Base-by-base conservation (phyloP, 495 filamentous ascomycete genomes). In the Podospora appendiculata region DNA sequence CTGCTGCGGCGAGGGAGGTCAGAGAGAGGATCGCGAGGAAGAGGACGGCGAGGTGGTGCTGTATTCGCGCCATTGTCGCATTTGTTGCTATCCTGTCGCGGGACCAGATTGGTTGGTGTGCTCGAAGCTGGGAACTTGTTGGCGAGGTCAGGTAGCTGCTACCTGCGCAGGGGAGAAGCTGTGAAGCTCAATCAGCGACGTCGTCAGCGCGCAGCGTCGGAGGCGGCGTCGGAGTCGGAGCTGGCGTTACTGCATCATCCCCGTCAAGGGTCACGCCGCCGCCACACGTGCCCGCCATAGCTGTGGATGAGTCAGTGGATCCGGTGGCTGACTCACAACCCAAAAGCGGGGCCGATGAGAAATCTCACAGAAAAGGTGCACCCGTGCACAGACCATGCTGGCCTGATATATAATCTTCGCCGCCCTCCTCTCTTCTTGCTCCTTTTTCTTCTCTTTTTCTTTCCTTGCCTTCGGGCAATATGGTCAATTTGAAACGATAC, bases 401-500 rank as follows among this genome's bases (percentile, higher is more conserved):
- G 2, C 11, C 9, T 25, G 18, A n/a, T 62, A 62, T 64, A 56
- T 48, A 59, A 40, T 9, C 18, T 9, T n/a, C 0, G 1, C 25
- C 33, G 3, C 32, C 52, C 34, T 3, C 44, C 33, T 41, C 1
- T 17, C 33, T 44, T 56, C 48, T 65, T 60, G 39, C 39, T 32
- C 44, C 42, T 53, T 55, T 33, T 41, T 39, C 4, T 60, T 55
- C 52, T 41, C 60, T 47, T 36, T 60, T 59, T 61, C 53, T 56
- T 58, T 61, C 56, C 43, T 56, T 42, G 53, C 56, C 58, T 62
- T 58, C 57, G 63, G 61, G 59, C 53, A 59, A 67, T 65, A 60
- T 67, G 66, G 66, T 67, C 66, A 69, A 64, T 63, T 61, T 69
- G 63, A 63, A 69, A 63, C 64, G 60, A 62, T 63, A 69, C 66